Conservation (phyloP, 306 rosid species). For the Trichosanthes cucumerina region DNA sequence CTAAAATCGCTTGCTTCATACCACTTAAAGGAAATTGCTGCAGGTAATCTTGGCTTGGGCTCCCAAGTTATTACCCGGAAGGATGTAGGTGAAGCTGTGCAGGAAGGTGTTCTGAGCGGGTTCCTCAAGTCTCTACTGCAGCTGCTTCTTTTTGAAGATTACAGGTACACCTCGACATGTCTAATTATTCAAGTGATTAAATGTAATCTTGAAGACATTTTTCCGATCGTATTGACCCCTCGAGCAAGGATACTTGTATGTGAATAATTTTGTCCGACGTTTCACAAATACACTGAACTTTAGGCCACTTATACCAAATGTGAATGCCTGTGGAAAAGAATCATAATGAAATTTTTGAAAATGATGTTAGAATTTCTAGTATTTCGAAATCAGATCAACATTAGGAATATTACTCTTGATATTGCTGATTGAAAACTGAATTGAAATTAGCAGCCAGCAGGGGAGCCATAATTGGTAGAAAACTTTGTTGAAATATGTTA, state of each 20-base stretch:
- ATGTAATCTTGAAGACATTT: background rate
- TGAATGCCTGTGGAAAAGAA: background rate
- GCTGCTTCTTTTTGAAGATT: conserved; percentile 84
- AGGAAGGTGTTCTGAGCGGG: conserved; percentile 72
- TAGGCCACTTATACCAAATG: background rate
- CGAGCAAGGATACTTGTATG: background rate
- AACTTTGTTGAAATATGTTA: background rate
- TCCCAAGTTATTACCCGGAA: conserved; percentile 41
- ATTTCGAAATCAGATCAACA: background rate
- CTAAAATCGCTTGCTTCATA: conserved; percentile 83
- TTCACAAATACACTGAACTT: background rate
- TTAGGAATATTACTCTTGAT: background rate
- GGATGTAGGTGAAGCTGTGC: conserved; percentile 50
- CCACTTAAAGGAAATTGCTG: conserved; percentile 57
- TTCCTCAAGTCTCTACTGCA: conserved; percentile 79
- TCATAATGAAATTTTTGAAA: background rate
- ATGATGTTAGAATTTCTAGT: background rate
- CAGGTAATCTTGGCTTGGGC: conserved; percentile 67
- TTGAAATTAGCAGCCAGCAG: background rate
- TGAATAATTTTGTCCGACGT: background rate
- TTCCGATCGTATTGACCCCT: background rate
- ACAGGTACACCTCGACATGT: conserved; percentile 32
- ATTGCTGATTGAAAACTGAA: background rate
- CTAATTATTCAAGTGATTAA: background rate
- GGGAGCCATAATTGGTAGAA: background rate